Evolutionary conservation across 768 basidiomycete genomes (phyloP), one percentile per base, ranked within the genome.

Genomic region (Psilocybe subaeruginosa): DNA sequence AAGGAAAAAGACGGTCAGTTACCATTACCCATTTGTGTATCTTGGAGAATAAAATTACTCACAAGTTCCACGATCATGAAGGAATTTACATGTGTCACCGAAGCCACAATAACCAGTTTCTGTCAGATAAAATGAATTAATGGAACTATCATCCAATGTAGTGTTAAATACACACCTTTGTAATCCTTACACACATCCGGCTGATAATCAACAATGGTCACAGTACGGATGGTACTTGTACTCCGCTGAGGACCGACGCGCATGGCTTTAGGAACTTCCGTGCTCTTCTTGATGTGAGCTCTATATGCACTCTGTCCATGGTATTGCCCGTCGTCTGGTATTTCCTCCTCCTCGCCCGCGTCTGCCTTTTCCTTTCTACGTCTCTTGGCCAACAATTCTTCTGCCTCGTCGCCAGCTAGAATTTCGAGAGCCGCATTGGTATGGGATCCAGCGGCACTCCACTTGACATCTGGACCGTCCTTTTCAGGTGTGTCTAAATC

Each of bases 161-260:
- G 57, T 55, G 39, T 45, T 3, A 19, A 62, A 58, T 33, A 82
- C 89, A 59, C 63, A 93, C 95, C 95, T 87, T 97, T 98, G 77
- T 99, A 99, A 75, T 99, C 97, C 75, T 99, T 99, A 77, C 97
- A 99, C 16, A 99, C 97, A 70, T 99, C 97, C 2, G 97, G 97
- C 74, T 99, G 97, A 76, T 98, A 99, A 80, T 99, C 97, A 49
- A 93, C 84, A 60, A 98, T 89, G 3, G 97, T 99, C 49, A 97
- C 96, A 2, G 93, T 96, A 58, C 95, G 85, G 66, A 99, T 94
- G 61, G 92, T 98, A 77, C 73, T 91, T 47, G 77, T 87, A 71
- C 76, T 88, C 73, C 89, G 81, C 74, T 91, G 93, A 66, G 85
- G 97, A 51, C 85, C 95, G 56, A 86, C 87, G 64, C 89, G 86